A percentile compares a stretch with the other conserved stretches of the same genome.
Evolutionary conservation across 441 rosid species (phyloP).

Genomic region (Croton laevigatus): DNA sequence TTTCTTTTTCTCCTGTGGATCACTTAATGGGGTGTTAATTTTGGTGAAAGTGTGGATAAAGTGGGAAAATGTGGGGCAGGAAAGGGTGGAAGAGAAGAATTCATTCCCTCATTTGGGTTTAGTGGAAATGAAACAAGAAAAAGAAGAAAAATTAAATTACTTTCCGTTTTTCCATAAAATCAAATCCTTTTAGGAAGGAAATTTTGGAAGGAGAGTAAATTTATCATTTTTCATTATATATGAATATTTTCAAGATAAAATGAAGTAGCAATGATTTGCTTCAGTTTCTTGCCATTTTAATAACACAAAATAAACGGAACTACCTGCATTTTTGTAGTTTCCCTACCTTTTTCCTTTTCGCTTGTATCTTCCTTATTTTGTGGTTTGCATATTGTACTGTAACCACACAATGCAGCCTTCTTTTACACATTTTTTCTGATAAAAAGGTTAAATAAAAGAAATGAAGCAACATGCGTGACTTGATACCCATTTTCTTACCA

Average conservation of each 20-base stretch:
- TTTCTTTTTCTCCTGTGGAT: neutral
- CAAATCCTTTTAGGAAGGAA: neutral
- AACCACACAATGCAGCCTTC: neutral
- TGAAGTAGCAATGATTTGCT: neutral
- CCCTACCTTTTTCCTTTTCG: neutral
- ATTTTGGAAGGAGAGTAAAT: neutral
- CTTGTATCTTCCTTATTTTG: neutral
- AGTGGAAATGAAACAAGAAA: neutral
- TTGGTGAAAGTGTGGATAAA: neutral
- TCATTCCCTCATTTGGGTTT: neutral
- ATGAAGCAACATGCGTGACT: neutral
- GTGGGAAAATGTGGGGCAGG: neutral
- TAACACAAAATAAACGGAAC: neutral
- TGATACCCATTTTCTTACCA: neutral
- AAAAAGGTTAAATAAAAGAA: neutral
- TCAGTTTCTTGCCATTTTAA: neutral
- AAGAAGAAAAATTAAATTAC: neutral
- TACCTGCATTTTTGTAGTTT: neutral
- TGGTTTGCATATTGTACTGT: neutral
- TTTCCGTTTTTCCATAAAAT: neutral
- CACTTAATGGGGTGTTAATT: neutral
- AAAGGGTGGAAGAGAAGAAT: neutral
- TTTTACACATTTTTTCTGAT: neutral
- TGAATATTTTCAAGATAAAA: neutral
- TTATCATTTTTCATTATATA: neutral